Base-by-base conservation (phyloP, 2,329 filamentous ascomycete genomes). In the Helotiales sp. region DNA sequence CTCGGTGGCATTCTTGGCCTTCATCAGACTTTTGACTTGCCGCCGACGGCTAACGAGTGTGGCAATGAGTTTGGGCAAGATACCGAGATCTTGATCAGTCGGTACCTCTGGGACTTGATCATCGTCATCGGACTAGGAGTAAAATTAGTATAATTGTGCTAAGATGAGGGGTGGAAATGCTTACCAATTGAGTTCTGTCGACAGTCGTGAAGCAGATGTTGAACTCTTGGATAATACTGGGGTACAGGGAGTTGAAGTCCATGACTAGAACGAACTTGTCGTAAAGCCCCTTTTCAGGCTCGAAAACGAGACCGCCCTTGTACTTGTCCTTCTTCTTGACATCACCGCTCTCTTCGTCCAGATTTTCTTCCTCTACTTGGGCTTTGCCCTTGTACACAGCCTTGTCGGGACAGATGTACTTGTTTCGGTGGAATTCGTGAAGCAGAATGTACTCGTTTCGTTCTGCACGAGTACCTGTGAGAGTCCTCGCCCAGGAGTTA, bases 141-240 rank as follows among this genome's bases (percentile, higher is more conserved):
- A 69, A 61, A 53, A 36, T 25, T 7, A 22, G 34, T 54, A 29
- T 44, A 19, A 53, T 29, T 8, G 15, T 12, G 17, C 5, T 22
- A 12, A 15, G 24, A 24, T 17, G 17, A 27, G 10, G 24, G 19
- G 12, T 2, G 6, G 15, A 15, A 12, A 15, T 24, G 74, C 86
- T 78, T 82, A 91, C 89, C 67, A 88, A 76, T 60, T 83, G 79
- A 38, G 83, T 80, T 66, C 95, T 83, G 61, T 98, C 90, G 6
- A 99, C 92, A 0, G 96, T 99, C 2, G 95, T 99, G 75, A 99
- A 99, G 79, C 96, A 99, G 67, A 99, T 99, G 75, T 99, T 99
- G 78, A 87, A 99, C 81, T 99, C 96, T 71, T 99, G 96, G 61
- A 99, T 99, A 70, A 99, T 98, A 97, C 98, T 97, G 30, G 95